Conservation (phyloP, 2,329 filamentous ascomycete genomes). For the Diaporthe sp. region DNA sequence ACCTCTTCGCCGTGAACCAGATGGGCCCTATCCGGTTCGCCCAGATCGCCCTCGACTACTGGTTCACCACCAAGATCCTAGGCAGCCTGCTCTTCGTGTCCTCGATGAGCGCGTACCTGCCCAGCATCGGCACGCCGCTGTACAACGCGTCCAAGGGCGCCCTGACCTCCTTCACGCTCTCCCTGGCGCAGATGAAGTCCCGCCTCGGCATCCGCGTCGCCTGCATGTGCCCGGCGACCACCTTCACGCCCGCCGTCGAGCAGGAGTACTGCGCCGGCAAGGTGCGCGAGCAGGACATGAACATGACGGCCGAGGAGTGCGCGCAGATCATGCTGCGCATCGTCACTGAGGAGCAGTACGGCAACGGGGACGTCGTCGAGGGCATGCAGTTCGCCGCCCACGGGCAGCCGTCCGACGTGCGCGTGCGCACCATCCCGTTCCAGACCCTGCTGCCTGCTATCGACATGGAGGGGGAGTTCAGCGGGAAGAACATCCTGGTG, state of each 20-base stretch:
- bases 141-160: slow-evolving; percentile 44
- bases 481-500: slow-evolving; percentile 41
- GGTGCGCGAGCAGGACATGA: slow-evolving; percentile 37
- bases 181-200: slow-evolving; percentile 38
- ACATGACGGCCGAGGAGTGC: slow-evolving; percentile 39
- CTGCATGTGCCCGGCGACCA: slow-evolving; percentile 39
- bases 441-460: slow-evolving; percentile 36
- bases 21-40: slow-evolving; percentile 44
- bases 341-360: slow-evolving; percentile 36
- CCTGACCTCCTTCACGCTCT: slow-evolving; percentile 40
- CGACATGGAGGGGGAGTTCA: slow-evolving; percentile 38
- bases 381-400: slow-evolving; percentile 37
- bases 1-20: slow-evolving; percentile 44
- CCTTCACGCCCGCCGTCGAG: slow-evolving; percentile 36
- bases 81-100: slow-evolving; percentile 34
- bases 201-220: slow-evolving; percentile 36
- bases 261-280: slow-evolving; percentile 37
- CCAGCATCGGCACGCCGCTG: slow-evolving; percentile 33
- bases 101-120: slow-evolving; percentile 32
- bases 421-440: slow-evolving; percentile 34
- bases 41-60: slow-evolving; percentile 47
- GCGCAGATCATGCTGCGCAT: slow-evolving; percentile 37
- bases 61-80: slow-evolving; percentile 32
- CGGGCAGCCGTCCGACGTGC: slow-evolving; percentile 34
- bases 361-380: slow-evolving; percentile 38